These are phyloP conservation scores for Phalaenopsis aphrodite DNA, from an alignment of 106 monocot genomes.

Conservation along the genomic window DNA sequence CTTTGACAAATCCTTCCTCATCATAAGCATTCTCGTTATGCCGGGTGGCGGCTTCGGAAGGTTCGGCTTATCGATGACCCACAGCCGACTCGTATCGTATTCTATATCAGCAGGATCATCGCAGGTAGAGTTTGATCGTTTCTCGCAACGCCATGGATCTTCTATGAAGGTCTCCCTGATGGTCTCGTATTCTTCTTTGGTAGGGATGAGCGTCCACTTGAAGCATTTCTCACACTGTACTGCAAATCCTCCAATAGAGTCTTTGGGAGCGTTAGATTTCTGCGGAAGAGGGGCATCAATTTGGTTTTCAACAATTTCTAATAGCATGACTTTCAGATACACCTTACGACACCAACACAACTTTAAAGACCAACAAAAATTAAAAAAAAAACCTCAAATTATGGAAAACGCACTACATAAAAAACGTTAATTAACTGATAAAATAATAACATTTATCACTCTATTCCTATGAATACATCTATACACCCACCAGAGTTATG, in stretches of 20 bases:
- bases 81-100: slow-evolving; percentile 49
- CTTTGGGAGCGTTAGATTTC: slow-evolving; percentile 13
- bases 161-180: slow-evolving; percentile 68
- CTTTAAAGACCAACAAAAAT: too few relatives aligned
- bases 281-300: not conserved
- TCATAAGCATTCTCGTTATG: slow-evolving; percentile 32
- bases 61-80: slow-evolving; percentile 88
- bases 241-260: slow-evolving; percentile 49
- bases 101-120: slow-evolving; percentile 70
- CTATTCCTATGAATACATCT: too few relatives aligned
- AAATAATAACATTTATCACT: too few relatives aligned
- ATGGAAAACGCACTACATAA: too few relatives aligned
- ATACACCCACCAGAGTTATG: too few relatives aligned
- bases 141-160: slow-evolving; percentile 70
- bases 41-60: slow-evolving; percentile 61
- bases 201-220: slow-evolving; percentile 63
- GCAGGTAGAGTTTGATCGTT: slow-evolving; percentile 39
- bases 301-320: not conserved
- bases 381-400: too few relatives aligned
- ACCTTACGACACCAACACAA: too few relatives aligned
- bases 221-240: slow-evolving; percentile 71
- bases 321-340: too few relatives aligned
- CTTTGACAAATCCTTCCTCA: slow-evolving; percentile 72
- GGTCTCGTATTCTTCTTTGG: slow-evolving; percentile 73
- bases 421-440: too few relatives aligned